Evolutionary conservation across 352 stramenopile genomes (phyloP), one percentile per base, ranked within the genome.

Genomic region (Thraustochytrium sp.): DNA sequence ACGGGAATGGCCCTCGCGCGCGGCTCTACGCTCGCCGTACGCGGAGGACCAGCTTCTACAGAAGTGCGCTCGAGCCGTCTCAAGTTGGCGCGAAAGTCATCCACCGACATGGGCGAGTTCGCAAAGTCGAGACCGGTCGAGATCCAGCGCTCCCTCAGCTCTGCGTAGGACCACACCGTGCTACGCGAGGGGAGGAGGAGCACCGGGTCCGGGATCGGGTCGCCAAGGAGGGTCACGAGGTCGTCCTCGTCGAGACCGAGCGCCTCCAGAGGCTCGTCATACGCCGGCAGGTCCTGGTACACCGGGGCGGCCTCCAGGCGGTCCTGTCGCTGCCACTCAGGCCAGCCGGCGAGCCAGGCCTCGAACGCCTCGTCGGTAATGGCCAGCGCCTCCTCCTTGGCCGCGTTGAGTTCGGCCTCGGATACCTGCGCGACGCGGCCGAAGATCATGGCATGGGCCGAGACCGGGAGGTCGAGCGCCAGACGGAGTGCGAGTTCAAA

Each of bases 251-350:
- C 42, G 2, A 68, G 40, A 38, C 46, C 40, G 13, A 31, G 0
- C 9, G 21, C 16, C 13, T 72, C 59, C 8, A 72, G n/a, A n/a
- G n/a, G 48, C 48, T 23, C 18, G 48, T 55, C 48, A 55, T 55
- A n/a, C 9, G 23, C 21, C 11, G 8, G 13, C 8, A 72, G 40
- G 8, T 72, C 26, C 59, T 44, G 36, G 2, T 72, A 72, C 36
- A 31, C 36, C 16, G 46, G 26, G 11, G 46, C 62, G 21, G 37
- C 62, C 46, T 80, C 68, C 34, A 80, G 63, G 42, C 68, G 68
- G 46, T 37, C 44, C 38, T 80, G 68, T 5, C 68, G 68, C 68
- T 80, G 68, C 68, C 68, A 80, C 34, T 80, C 68, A 31, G 48
- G 48, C 68, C 68, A 80, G 5, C 5, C 16, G 3, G 53, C 31